phyloP scores from a whole-genome alignment of 306 rosid genomes.

The Prinsepia uniflora region DNA sequence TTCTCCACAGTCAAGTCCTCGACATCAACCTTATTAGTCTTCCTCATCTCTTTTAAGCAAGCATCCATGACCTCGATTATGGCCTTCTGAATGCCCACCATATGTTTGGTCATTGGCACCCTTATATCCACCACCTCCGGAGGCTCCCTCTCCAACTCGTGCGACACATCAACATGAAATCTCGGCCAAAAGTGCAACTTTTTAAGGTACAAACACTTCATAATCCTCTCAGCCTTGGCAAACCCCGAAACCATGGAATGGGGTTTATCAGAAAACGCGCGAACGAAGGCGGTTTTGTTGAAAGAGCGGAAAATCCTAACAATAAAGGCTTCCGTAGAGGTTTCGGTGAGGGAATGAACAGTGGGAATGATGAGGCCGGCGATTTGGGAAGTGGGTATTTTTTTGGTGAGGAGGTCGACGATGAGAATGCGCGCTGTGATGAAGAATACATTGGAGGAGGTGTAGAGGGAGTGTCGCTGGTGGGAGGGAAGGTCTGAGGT shows the following conservation, averaged over 20 bases:
- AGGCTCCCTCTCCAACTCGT: constrained; percentile 72
- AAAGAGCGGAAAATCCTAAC: constrained; percentile 66
- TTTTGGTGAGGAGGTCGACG: constrained; percentile 66
- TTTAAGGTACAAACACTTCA: constrained; percentile 60
- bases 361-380: constrained; percentile 60
- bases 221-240: constrained; percentile 69
- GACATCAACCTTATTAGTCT: constrained; percentile 85
- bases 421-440: constrained; percentile 88
- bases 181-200: constrained; percentile 83
- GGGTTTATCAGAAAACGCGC: constrained; percentile 82
- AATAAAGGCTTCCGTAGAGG: constrained; percentile 84
- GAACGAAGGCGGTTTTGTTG: constrained; percentile 49
- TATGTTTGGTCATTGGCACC: constrained; percentile 70
- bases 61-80: constrained; percentile 91
- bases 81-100: constrained; percentile 82
- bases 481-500: constrained; percentile 69
- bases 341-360: constrained; percentile 69
- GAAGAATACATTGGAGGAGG: constrained; percentile 65
- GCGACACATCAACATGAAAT: constrained; percentile 74
- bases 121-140: constrained; percentile 82
- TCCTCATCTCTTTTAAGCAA: constrained; percentile 94
- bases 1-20: constrained; percentile 90
- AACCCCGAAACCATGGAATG: constrained; percentile 91
- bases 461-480: constrained; percentile 73
- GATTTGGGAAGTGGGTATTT: constrained; percentile 54